phyloP scores from a whole-genome alignment of 495 filamentous ascomycete genomes.

The Podospora fimiseda region DNA sequence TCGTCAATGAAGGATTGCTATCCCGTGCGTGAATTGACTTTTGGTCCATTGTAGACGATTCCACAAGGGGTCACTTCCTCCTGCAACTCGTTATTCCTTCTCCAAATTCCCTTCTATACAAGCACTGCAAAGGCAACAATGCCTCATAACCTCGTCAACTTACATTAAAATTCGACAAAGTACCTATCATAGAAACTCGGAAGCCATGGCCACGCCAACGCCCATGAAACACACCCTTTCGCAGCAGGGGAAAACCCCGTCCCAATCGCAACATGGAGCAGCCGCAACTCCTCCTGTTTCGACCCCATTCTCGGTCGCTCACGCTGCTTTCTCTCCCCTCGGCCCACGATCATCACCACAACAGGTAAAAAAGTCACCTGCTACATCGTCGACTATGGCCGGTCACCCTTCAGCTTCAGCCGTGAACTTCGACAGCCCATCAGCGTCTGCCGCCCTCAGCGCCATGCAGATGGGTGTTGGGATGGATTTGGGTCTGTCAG shows the following conservation, averaged over 20 bases:
- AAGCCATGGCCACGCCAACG: slow-evolving; percentile 46
- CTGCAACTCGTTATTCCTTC: too few relatives aligned
- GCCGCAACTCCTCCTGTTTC: slow-evolving; percentile 50
- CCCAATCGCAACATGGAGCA: slow-evolving; percentile 37
- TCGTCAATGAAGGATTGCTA: too few relatives aligned
- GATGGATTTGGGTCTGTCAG: slow-evolving; percentile 38
- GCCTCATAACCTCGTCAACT: too few relatives aligned
- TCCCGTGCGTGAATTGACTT: too few relatives aligned
- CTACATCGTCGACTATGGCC: slow-evolving; percentile 28
- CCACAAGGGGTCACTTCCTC: too few relatives aligned
- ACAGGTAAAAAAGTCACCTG: slow-evolving; percentile 51
- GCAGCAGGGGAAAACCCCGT: slow-evolving; percentile 44
- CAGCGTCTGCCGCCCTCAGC: slow-evolving; percentile 44
- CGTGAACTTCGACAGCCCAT: slow-evolving; percentile 50
- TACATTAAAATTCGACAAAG: too few relatives aligned
- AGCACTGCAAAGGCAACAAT: too few relatives aligned
- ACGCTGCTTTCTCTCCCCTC: slow-evolving; percentile 46
- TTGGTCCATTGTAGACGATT: too few relatives aligned
- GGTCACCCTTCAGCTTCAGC: slow-evolving; percentile 31
- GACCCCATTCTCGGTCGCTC: slow-evolving; percentile 47
- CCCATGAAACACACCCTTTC: slow-evolving; percentile 40
- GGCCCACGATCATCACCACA: slow-evolving; percentile 47
- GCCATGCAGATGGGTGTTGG: slow-evolving; percentile 33
- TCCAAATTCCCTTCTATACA: too few relatives aligned
- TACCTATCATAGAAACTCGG: too few relatives aligned